Percentiles rank a stretch among this genome's conserved stretches.
These are phyloP conservation scores for Triticum urartu DNA, from an alignment of 176 grass and related monocot species.

Conservation along the genomic window DNA sequence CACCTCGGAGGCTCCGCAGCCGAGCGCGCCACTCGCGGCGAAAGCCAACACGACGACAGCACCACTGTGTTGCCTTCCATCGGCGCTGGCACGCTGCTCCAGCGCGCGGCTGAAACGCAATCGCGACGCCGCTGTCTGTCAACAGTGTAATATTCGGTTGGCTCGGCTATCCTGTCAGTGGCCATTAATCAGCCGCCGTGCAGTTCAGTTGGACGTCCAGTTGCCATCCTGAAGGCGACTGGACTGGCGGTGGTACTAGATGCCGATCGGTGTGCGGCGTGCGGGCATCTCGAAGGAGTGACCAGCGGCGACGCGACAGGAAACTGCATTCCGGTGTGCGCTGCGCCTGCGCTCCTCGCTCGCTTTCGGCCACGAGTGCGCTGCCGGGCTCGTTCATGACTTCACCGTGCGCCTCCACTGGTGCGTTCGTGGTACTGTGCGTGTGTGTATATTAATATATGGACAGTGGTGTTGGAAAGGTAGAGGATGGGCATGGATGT, in stretches of 20 bases:
- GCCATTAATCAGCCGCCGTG: neutral
- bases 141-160: neutral
- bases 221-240: neutral
- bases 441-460: neutral
- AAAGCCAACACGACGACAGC: too few species aligned
- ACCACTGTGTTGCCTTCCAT: too few species aligned
- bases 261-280: too few species aligned
- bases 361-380: neutral
- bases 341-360: neutral
- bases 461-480: neutral
- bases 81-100: too few species aligned
- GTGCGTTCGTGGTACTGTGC: neutral
- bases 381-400: neutral
- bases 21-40: too few species aligned
- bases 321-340: neutral
- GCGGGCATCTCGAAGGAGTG: neutral
- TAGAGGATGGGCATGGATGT: neutral
- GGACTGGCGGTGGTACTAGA: neutral
- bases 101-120: neutral
- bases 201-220: neutral
- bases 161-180: neutral
- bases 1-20: too few species aligned
- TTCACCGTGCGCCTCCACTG: neutral
- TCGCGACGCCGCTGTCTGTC: neutral
- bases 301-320: neutral